Evolutionary conservation across 176 grass and related monocot species (phyloP).

Genomic region (Raddia guianensis): DNA sequence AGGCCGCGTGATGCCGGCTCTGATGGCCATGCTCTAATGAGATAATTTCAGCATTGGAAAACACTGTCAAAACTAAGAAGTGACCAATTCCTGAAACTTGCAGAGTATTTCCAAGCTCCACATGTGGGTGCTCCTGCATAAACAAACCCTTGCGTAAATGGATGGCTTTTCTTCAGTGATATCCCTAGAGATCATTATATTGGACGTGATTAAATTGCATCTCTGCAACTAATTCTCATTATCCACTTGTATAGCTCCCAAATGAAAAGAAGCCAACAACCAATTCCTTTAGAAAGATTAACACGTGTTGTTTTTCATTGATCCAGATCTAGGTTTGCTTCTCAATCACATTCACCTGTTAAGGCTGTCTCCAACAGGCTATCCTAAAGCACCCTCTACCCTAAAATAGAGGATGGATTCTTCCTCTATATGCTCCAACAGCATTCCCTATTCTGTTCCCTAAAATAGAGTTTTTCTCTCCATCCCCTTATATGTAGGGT

Average conservation of each 20-base stretch:
- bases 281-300: not conserved
- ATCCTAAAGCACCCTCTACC: too few species aligned
- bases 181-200: not conserved
- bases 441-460: too few species aligned
- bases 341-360: constrained; percentile 44
- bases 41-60: too few species aligned
- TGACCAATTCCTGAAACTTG: not conserved
- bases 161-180: constrained; percentile 8
- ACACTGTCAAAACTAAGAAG: not conserved
- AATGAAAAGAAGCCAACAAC: not conserved
- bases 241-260: not conserved
- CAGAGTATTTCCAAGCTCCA: not conserved
- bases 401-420: too few species aligned
- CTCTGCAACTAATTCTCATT: not conserved
- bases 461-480: too few species aligned
- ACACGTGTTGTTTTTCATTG: not conserved
- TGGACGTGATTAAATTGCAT: not conserved
- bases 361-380: too few species aligned
- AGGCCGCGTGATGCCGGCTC: too few species aligned
- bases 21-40: too few species aligned
- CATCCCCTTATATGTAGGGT: too few species aligned
- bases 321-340: constrained; percentile 55
- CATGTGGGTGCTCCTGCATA: not conserved
- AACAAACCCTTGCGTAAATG: not conserved
- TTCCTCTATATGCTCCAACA: too few species aligned